Conservation (phyloP, 1,284 basidiomycete genomes). For the Heterobasidion irregulare region DNA sequence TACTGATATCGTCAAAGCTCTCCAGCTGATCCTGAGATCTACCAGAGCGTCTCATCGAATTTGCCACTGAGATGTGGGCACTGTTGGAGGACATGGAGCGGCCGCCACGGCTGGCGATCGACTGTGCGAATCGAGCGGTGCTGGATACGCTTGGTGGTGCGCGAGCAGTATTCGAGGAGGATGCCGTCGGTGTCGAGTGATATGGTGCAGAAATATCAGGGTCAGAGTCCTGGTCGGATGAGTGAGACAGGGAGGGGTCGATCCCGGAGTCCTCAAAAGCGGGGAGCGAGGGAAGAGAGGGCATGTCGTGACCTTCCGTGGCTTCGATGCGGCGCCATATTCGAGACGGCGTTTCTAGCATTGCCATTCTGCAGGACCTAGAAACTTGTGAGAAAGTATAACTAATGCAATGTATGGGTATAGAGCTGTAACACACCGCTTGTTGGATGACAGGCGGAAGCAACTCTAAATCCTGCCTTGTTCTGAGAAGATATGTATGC, state of each 20-base stretch:
- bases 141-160: slow-evolving; percentile 50
- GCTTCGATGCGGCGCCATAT: slow-evolving; percentile 74
- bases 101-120: slow-evolving; percentile 32
- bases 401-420: not conserved
- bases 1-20: slow-evolving; percentile 16
- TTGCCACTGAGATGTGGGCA: slow-evolving; percentile 16
- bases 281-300: slow-evolving; percentile 69
- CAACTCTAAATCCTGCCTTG: not conserved
- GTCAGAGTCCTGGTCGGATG: slow-evolving; percentile 11
- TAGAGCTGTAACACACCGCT: not conserved
- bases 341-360: slow-evolving; percentile 69
- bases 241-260: slow-evolving; percentile 7
- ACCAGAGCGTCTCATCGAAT: slow-evolving; percentile 9
- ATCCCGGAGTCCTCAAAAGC: slow-evolving; percentile 51
- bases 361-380: slow-evolving; percentile 10
- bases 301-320: slow-evolving; percentile 60
- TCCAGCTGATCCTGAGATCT: slow-evolving; percentile 3
- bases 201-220: slow-evolving; percentile 30
- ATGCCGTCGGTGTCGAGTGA: slow-evolving; percentile 55
- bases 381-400: not conserved
- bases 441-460: not conserved
- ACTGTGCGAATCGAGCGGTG: slow-evolving; percentile 64
- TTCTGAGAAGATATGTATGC: not conserved
- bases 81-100: slow-evolving; percentile 9
- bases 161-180: slow-evolving; percentile 37